phyloP scores from a whole-genome alignment of 2,329 filamentous ascomycete species.

The Verticillium dahliae region DNA sequence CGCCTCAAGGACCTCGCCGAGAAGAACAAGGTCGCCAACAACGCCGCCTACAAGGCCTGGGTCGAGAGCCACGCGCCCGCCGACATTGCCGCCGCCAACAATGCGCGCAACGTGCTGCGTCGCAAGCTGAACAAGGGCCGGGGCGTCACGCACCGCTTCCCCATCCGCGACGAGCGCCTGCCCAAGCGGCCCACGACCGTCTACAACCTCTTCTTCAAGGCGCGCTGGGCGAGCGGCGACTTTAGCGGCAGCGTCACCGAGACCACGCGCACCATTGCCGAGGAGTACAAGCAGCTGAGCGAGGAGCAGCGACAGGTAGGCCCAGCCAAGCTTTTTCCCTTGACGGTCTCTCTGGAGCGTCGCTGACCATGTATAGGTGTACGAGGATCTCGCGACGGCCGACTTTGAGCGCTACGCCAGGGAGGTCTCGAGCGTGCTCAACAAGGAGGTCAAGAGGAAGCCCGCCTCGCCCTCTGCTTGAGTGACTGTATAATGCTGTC shows the following conservation, averaged over 20 bases:
- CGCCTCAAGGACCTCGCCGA: conserved; percentile 23
- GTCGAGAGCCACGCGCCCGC: conserved; percentile 32
- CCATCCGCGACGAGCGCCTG: conserved; percentile 39
- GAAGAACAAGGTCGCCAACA: conserved; percentile 35
- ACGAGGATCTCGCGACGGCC: conserved; percentile 22
- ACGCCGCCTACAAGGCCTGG: conserved; percentile 37
- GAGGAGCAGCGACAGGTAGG: conserved; percentile 32
- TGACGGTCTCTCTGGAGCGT: not conserved
- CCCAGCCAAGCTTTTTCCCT: not conserved
- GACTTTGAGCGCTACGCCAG: conserved; percentile 23
- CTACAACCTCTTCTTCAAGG: conserved; percentile 30
- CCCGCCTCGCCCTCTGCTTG: not conserved
- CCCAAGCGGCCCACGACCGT: conserved; percentile 30
- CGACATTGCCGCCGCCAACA: conserved; percentile 38
- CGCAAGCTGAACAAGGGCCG: conserved; percentile 21
- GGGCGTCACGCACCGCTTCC: not conserved
- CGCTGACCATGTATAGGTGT: conserved; percentile 20
- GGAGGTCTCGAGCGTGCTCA: conserved; percentile 16
- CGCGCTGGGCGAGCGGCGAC: conserved; percentile 25
- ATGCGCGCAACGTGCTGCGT: conserved; percentile 35
- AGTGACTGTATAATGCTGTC: not conserved
- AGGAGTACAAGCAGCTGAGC: conserved; percentile 37
- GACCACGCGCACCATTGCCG: conserved; percentile 15
- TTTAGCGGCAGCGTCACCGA: conserved; percentile 12
- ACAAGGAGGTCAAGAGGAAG: conserved; percentile 6